These are phyloP conservation scores for Fraxinus ornus DNA, from an alignment of 305 asterid genomes.

Conservation along the genomic window DNA sequence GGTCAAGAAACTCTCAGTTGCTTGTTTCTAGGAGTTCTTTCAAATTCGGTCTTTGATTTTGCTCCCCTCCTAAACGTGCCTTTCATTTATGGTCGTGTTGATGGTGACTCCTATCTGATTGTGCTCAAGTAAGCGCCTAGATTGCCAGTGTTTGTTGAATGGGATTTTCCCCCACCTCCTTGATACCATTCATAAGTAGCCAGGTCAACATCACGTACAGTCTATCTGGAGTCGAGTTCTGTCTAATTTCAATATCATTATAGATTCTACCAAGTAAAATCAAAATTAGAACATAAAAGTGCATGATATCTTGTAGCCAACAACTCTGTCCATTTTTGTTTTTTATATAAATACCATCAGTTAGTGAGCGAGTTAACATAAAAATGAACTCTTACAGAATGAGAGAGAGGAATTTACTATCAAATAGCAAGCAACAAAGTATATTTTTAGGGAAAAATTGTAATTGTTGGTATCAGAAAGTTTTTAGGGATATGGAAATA, in stretches of 20 bases:
- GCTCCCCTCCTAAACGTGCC: not conserved
- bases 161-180: not conserved
- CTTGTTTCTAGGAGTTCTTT: not conserved
- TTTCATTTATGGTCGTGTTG: not conserved
- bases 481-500: not conserved
- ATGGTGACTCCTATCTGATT: not conserved
- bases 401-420: not conserved
- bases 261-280: not conserved
- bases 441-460: not conserved
- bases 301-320: not conserved
- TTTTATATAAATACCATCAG: not conserved
- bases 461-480: not conserved
- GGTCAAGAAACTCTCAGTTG: not conserved
- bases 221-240: not conserved
- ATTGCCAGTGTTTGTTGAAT: not conserved
- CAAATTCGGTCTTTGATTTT: not conserved
- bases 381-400: not conserved
- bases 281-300: not conserved
- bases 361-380: not conserved
- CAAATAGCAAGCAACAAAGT: not conserved
- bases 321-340: not conserved
- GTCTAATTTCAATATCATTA: not conserved
- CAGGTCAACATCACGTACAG: not conserved
- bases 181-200: not conserved
- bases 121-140: not conserved